Evolutionary conservation across 192 early-diverging fungal species (phyloP), one percentile per base, ranked within the genome.

Genomic region (Podila epigama): DNA sequence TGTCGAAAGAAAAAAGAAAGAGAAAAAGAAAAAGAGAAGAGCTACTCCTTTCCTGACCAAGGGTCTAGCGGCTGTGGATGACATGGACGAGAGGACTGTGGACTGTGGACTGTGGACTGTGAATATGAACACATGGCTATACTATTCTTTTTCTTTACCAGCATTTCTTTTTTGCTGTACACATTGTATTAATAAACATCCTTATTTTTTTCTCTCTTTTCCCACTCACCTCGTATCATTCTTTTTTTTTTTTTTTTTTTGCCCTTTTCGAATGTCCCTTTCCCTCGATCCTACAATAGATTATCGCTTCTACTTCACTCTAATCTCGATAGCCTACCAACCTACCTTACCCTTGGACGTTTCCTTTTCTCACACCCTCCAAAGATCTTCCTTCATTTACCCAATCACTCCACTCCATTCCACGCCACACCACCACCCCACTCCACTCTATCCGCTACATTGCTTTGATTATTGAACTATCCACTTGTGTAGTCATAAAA

Each of bases 141-240:
- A n/a, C n/a, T n/a, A n/a, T n/a, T n/a, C n/a, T n/a, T n/a, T n/a
- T n/a, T n/a, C n/a, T n/a, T n/a, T n/a, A n/a, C n/a, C n/a, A n/a
- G n/a, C n/a, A n/a, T n/a, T n/a, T n/a, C n/a, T n/a, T n/a, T n/a
- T n/a, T n/a, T n/a, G 7, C n/a, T 16, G 18, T 31, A 29, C 39
- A 40, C 40, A 41, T 59, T 33, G 28, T 59, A 59, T 59, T 31
- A 61, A 50, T 40, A 61, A 50, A 48, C 59, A 20, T 28, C 35
- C 25, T 34, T 27, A 39, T 58, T 61, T 33, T 41, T 40, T 44
- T 58, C 35, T 36, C 33, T 57, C 33, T 27, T 59, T 25, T 15
- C 35, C 16, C 13, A 20, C 36, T 22, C 54, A 28, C 9, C 12
- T 36, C 25, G 3, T 15, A 29, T 31, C 44, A 50, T 25, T 20